A percentile compares a stretch with the other conserved stretches of the same genome.
Conservation (phyloP, 768 basidiomycete species). For the Tremella fuciformis region DNA sequence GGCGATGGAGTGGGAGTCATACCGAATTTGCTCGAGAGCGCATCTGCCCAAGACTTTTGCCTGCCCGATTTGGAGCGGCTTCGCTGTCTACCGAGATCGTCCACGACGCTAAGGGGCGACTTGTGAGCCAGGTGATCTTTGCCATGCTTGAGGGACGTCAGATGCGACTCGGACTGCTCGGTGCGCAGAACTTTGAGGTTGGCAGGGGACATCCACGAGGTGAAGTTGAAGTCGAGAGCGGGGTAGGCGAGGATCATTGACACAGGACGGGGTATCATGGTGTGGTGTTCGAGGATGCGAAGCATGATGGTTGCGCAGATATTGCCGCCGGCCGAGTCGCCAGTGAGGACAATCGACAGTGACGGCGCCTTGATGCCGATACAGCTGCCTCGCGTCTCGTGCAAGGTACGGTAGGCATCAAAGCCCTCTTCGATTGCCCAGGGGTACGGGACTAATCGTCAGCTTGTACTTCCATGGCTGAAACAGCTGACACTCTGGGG, state of each 20-base stretch:
- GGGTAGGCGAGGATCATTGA: slow-evolving; percentile 86
- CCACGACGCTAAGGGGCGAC: slow-evolving; percentile 87
- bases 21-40: slow-evolving; percentile 29
- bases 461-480: slow-evolving; percentile 5
- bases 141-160: slow-evolving; percentile 71
- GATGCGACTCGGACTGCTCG: slow-evolving; percentile 79
- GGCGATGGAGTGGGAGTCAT: slow-evolving; percentile 19
- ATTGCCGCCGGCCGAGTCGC: slow-evolving; percentile 95
- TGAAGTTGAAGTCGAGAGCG: slow-evolving; percentile 94
- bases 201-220: slow-evolving; percentile 75
- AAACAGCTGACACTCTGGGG: slow-evolving; percentile 77
- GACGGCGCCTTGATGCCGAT: slow-evolving; percentile 75
- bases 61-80: slow-evolving; percentile 27
- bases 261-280: slow-evolving; percentile 66
- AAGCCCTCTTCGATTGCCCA: slow-evolving; percentile 94
- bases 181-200: slow-evolving; percentile 78
- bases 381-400: slow-evolving; percentile 71
- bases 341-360: slow-evolving; percentile 73
- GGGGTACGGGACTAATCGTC: slow-evolving; percentile 80
- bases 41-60: slow-evolving; percentile 57
- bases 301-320: slow-evolving; percentile 79
- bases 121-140: slow-evolving; percentile 84
- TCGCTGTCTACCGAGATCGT: slow-evolving; percentile 58
- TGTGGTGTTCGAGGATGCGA: slow-evolving; percentile 69
- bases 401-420: slow-evolving; percentile 77